Percentiles rank a stretch among this genome's conserved stretches.
Evolutionary conservation across 116 monocot species (phyloP).

Genomic region (Dioscorea cayenensis): DNA sequence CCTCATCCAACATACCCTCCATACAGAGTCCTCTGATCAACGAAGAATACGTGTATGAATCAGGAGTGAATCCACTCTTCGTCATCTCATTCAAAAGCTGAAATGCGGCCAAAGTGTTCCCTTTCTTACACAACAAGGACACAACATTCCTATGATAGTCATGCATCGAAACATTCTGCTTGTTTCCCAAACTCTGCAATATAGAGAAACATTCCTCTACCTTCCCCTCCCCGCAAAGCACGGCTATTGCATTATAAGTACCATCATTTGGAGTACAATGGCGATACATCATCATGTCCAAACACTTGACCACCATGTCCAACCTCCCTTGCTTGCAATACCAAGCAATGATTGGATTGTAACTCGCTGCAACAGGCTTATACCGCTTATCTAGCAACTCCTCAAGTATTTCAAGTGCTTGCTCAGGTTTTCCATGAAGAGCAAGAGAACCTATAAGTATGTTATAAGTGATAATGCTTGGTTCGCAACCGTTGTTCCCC

Average conservation of each 20-base stretch:
- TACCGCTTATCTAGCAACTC: conserved; percentile 51
- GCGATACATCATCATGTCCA: conserved; percentile 51
- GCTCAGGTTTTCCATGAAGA: conserved; percentile 37
- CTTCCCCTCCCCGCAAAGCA: conserved; percentile 60
- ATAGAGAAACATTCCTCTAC: conserved; percentile 53
- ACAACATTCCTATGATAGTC: conserved; percentile 67
- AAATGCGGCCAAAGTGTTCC: conserved; percentile 71
- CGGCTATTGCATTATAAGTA: conserved; percentile 76
- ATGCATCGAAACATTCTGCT: conserved; percentile 43
- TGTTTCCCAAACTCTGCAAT: conserved; percentile 38
- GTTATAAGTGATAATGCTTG: conserved; percentile 63
- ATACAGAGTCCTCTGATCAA: conserved; percentile 70
- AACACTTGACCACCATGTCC: conserved; percentile 41
- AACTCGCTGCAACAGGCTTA: conserved; percentile 65
- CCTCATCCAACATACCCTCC: conserved; percentile 87
- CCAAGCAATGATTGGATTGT: conserved; percentile 66
- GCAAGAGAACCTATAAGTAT: conserved; percentile 63
- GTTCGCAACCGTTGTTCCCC: conserved; percentile 30
- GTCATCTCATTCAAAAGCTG: conserved; percentile 70
- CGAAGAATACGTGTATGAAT: conserved; percentile 64
- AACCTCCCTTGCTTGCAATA: conserved; percentile 55
- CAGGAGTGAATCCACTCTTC: conserved; percentile 49
- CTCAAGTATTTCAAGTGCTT: conserved; percentile 59
- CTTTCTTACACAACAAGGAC: conserved; percentile 65
- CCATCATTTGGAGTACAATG: conserved; percentile 53